Evolutionary conservation across 495 filamentous ascomycete species (phyloP).

Genomic region (Tuber calosporum): DNA sequence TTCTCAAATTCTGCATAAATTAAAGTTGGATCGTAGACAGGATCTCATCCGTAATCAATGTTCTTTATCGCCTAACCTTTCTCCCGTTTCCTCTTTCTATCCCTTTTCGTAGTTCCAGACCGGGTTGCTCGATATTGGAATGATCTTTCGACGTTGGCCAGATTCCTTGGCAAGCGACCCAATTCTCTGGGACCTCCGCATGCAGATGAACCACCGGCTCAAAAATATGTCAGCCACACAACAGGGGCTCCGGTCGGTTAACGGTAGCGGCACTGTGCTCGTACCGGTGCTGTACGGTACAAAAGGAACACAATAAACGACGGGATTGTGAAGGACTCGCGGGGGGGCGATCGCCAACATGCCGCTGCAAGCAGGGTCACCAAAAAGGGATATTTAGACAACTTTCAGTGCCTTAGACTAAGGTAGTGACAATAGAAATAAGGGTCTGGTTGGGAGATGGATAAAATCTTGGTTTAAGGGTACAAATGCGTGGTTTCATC

Average conservation of each 20-base stretch:
- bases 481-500: too few species aligned
- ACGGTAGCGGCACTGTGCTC: too few species aligned
- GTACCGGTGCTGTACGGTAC: conserved; percentile 8
- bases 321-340: conserved; percentile 15
- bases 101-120: not conserved
- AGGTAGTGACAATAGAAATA: too few species aligned
- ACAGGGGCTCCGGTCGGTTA: conserved; percentile 15
- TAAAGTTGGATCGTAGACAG: too few species aligned
- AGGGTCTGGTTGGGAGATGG: too few species aligned
- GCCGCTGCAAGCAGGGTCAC: too few species aligned
- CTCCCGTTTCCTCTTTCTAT: not conserved
- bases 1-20: too few species aligned
- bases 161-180: conserved; percentile 10
- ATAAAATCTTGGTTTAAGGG: too few species aligned
- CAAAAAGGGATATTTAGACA: too few species aligned
- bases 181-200: conserved; percentile 28
- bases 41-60: too few species aligned
- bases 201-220: conserved; percentile 13
- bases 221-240: conserved; percentile 22
- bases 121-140: not conserved
- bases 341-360: not conserved
- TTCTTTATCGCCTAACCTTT: too few species aligned
- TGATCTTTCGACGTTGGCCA: not conserved
- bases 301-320: not conserved
- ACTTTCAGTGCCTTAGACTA: too few species aligned